Percentiles rank a stretch among this genome's conserved stretches.
Evolutionary conservation across 208 protist species (phyloP).

Genomic region (Crithidia bombi): DNA sequence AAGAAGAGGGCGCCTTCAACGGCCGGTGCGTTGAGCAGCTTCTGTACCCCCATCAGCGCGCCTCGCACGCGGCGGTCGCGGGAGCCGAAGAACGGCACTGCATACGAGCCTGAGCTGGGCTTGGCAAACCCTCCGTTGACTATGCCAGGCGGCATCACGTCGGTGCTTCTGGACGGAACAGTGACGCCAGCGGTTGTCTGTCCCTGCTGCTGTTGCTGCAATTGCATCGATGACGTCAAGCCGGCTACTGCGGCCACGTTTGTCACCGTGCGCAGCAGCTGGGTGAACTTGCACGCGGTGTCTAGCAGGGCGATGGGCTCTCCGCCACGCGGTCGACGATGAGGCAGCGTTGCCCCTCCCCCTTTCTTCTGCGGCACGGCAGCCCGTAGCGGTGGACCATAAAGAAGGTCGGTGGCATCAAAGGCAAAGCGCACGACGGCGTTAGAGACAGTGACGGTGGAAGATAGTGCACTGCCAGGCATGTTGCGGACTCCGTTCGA

Average conservation of each 20-base stretch:
- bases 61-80: constrained; percentile 19
- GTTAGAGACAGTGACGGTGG: constrained; percentile 12
- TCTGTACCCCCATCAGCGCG: constrained; percentile 29
- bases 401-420: constrained; percentile 25
- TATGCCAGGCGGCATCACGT: neutral
- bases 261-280: constrained; percentile 34
- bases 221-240: neutral
- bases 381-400: constrained; percentile 15
- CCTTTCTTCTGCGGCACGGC: neutral
- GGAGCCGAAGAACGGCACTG: constrained; percentile 21
- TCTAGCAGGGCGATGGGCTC: constrained; percentile 24
- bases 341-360: neutral
- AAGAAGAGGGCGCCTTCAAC: constrained; percentile 47
- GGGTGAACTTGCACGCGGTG: constrained; percentile 24
- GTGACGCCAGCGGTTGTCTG: neutral
- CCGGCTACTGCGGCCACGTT: constrained; percentile 28
- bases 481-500: neutral
- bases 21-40: constrained; percentile 25
- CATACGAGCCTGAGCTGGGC: neutral
- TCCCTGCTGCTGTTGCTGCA: constrained; percentile 2
- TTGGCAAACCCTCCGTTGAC: neutral
- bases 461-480: no score
- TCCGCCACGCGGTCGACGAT: constrained; percentile 7
- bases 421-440: constrained; percentile 39
- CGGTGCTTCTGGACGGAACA: neutral